These are phyloP conservation scores for Helotiales sp. DNA, from an alignment of 2,329 filamentous ascomycete genomes.

Conservation along the genomic window DNA sequence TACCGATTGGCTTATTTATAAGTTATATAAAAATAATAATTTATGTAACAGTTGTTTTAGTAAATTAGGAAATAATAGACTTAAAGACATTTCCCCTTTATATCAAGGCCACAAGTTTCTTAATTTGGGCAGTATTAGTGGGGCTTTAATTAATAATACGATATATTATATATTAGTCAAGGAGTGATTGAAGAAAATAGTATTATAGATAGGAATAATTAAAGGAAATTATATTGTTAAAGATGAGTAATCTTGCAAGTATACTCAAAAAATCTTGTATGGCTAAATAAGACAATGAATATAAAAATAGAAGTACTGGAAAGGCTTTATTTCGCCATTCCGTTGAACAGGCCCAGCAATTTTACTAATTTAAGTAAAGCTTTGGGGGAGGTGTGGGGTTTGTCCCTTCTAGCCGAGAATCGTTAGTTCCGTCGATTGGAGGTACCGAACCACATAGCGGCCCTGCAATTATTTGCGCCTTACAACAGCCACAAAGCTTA, in stretches of 20 bases:
- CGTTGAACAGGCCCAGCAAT: too few species aligned
- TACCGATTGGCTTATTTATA: neutral
- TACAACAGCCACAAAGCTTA: too few species aligned
- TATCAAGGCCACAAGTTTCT: neutral
- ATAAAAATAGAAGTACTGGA: too few species aligned
- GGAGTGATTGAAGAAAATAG: neutral
- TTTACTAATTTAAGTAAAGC: too few species aligned
- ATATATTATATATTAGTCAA: neutral
- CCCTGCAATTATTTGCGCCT: too few species aligned
- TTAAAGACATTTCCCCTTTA: neutral
- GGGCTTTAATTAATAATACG: neutral
- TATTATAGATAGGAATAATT: neutral
- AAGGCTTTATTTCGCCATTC: too few species aligned
- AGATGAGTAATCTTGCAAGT: neutral
- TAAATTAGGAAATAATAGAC: neutral
- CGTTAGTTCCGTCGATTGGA: too few species aligned
- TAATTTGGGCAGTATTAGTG: neutral
- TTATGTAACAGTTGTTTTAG: neutral
- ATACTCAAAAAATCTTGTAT: neutral
- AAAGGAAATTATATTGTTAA: neutral
- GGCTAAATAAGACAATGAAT: neutral
- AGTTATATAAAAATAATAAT: neutral
- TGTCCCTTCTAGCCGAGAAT: too few species aligned
- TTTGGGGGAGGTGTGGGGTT: too few species aligned
- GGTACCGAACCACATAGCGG: too few species aligned